phyloP scores from a whole-genome alignment of 176 grass and related monocot species.

The Triticum turgidum region DNA sequence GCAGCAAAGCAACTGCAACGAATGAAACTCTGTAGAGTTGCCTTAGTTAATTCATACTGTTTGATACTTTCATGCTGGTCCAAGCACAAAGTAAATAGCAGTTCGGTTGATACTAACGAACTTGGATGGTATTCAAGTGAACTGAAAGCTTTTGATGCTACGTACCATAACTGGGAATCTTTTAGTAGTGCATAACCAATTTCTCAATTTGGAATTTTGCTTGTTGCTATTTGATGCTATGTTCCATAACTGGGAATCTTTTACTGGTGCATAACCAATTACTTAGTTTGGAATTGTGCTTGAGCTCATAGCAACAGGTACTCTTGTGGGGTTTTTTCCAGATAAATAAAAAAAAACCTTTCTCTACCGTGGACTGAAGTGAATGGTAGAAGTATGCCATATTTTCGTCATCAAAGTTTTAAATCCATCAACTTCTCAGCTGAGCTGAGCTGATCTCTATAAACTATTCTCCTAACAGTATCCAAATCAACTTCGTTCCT shows the following conservation, averaged over 20 bases:
- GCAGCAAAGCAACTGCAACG: background rate
- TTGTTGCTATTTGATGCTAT: background rate
- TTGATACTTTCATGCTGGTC: background rate
- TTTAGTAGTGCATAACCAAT: background rate
- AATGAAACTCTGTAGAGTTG: background rate
- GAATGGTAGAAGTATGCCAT: background rate
- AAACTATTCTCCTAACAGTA: conserved; percentile 9
- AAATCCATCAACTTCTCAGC: conserved; percentile 3
- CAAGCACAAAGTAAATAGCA: background rate
- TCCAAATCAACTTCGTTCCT: background rate
- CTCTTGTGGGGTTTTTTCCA: background rate
- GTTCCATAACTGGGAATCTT: background rate
- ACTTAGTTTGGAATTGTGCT: background rate
- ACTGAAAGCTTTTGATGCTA: background rate
- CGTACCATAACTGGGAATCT: background rate
- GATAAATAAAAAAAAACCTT: background rate
- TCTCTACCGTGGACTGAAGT: background rate
- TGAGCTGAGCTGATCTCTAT: background rate
- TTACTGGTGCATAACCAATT: background rate
- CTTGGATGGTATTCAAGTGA: background rate
- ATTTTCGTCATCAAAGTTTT: background rate
- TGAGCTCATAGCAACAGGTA: conserved; percentile 1
- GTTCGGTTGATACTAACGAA: background rate
- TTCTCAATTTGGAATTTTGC: background rate
- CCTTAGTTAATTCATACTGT: background rate